phyloP scores from a whole-genome alignment of 768 basidiomycete genomes.

The Amylocystis lapponica region DNA sequence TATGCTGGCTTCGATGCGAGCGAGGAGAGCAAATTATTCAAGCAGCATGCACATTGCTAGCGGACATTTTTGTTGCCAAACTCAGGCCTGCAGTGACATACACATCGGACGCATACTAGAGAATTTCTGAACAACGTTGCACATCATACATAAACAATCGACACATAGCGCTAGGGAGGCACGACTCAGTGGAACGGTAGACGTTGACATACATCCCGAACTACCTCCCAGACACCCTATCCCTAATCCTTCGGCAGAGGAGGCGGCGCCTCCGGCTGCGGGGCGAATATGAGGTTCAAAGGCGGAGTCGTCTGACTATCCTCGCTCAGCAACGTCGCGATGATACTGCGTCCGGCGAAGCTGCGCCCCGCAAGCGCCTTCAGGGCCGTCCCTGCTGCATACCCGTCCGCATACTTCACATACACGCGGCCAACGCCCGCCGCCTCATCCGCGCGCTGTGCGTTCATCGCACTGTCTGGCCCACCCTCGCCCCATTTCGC shows the following conservation, averaged over 20 bases:
- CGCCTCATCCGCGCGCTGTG: slow-evolving; percentile 75
- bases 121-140: no score
- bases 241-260: slow-evolving; percentile 49
- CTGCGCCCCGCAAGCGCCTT: slow-evolving; percentile 86
- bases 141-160: no score
- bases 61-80: no score
- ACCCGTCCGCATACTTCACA: slow-evolving; percentile 71
- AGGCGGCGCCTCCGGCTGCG: slow-evolving; percentile 77
- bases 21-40: no score
- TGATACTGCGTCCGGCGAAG: slow-evolving; percentile 82
- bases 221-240: background rate
- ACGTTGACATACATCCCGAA: background rate
- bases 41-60: no score
- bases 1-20: no score
- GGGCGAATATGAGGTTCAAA: slow-evolving; percentile 76
- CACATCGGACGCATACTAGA: no score
- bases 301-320: slow-evolving; percentile 85
- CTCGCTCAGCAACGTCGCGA: slow-evolving; percentile 77
- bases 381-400: slow-evolving; percentile 64
- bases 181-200: no score
- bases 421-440: slow-evolving; percentile 94
- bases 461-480: slow-evolving; percentile 56
- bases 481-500: slow-evolving; percentile 71
- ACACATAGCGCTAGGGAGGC: no score
- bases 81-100: no score